These are phyloP conservation scores for Pyrenula aspistea DNA, from an alignment of 495 filamentous ascomycete species.

Conservation along the genomic window DNA sequence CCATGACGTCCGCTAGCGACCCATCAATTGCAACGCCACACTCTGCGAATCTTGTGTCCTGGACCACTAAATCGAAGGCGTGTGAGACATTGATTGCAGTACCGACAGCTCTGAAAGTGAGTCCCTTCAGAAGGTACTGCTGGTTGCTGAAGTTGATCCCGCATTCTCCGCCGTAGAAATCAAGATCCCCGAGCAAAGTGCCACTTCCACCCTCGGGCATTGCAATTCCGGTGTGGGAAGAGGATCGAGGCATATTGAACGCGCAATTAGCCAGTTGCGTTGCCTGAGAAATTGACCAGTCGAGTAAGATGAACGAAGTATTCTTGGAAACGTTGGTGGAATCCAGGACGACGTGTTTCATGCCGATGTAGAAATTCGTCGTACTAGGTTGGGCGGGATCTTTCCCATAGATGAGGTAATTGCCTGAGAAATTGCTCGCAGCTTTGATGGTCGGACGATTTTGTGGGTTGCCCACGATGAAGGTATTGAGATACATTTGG, in stretches of 20 bases:
- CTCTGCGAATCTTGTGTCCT: constrained; percentile 17
- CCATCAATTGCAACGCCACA: constrained; percentile 17
- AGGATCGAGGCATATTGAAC: constrained; percentile 46
- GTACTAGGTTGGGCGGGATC: constrained; percentile 22
- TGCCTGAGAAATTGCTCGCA: constrained; percentile 14
- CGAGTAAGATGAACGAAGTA: constrained; percentile 20
- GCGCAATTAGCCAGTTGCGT: constrained; percentile 59
- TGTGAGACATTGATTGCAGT: constrained; percentile 36
- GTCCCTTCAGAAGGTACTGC: constrained; percentile 58
- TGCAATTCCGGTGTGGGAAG: constrained; percentile 37
- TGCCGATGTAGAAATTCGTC: constrained; percentile 27
- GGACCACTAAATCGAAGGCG: constrained; percentile 15
- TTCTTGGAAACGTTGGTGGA: constrained; percentile 15
- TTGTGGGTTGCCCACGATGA: constrained; percentile 29
- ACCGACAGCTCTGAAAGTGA: constrained; percentile 41
- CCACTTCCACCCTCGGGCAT: constrained; percentile 48
- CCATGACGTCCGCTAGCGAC: constrained; percentile 14
- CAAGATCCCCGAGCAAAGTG: constrained; percentile 34
- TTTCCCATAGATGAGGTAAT: constrained; percentile 22
- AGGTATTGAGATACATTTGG: constrained; percentile 29
- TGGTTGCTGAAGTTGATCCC: constrained; percentile 54
- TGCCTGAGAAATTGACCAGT: constrained; percentile 59
- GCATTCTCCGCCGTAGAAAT: constrained; percentile 52
- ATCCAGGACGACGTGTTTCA: constrained; percentile 30
- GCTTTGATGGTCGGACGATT: constrained; percentile 27